Conservation (phyloP, 2,329 filamentous ascomycete species). For the Ophiostoma ips region DNA sequence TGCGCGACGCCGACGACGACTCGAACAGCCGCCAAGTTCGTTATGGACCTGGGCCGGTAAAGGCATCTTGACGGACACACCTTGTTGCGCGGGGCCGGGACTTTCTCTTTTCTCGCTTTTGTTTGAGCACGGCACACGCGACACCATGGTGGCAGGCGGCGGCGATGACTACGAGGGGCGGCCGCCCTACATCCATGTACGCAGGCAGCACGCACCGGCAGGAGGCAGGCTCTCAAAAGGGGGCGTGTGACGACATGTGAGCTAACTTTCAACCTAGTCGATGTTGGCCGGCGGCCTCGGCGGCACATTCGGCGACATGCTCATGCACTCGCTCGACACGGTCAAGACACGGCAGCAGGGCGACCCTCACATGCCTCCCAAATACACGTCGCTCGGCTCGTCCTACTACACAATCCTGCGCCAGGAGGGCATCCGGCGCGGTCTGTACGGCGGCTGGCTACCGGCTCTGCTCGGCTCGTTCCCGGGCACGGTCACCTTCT, state of each 20-base stretch:
- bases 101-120: too few species aligned
- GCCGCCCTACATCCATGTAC: conserved; percentile 50
- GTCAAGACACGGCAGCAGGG: conserved; percentile 97
- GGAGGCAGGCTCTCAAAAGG: background rate
- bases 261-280: conserved; percentile 42
- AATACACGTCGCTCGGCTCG: conserved; percentile 78
- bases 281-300: conserved; percentile 94
- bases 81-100: conserved; percentile 2
- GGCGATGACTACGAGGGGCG: conserved; percentile 35
- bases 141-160: conserved; percentile 16
- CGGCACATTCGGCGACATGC: conserved; percentile 84
- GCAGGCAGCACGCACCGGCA: background rate
- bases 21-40: background rate
- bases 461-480: conserved; percentile 88
- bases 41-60: conserved; percentile 5
- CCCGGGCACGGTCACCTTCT: conserved; percentile 86
- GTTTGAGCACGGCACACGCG: background rate
- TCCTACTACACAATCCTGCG: conserved; percentile 88
- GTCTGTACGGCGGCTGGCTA: conserved; percentile 84
- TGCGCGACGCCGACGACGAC: background rate
- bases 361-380: conserved; percentile 82
- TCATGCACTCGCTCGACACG: conserved; percentile 98
- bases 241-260: background rate
- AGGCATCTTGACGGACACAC: conserved; percentile 7
- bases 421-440: conserved; percentile 76